Conservation (phyloP, 352 stramenopile species). For the Globisporangium takayamanum region DNA sequence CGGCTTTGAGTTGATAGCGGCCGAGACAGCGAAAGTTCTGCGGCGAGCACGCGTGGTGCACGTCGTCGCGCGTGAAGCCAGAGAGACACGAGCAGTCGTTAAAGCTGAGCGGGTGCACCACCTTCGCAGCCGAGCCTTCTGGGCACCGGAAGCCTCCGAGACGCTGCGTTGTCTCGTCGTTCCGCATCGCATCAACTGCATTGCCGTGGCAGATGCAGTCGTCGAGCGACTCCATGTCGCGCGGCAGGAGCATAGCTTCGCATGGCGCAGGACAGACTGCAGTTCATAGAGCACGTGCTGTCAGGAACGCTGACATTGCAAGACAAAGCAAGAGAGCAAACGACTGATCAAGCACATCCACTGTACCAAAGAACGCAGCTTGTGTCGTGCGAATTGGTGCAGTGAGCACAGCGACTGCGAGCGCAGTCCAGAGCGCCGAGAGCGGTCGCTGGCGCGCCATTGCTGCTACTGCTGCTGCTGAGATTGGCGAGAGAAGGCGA, state of each 20-base stretch:
- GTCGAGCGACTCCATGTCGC: constrained; percentile 74
- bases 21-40: constrained; percentile 48
- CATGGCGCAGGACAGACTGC: constrained; percentile 58
- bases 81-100: constrained; percentile 30
- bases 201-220: constrained; percentile 50
- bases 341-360: no score
- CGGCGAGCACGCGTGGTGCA: constrained; percentile 22
- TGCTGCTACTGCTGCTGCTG: neutral
- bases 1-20: constrained; percentile 44
- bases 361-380: constrained; percentile 34
- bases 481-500: neutral
- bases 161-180: constrained; percentile 4
- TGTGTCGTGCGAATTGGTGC: constrained; percentile 10
- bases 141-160: constrained; percentile 26
- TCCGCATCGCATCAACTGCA: neutral
- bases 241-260: constrained; percentile 67
- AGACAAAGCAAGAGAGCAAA: neutral
- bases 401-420: constrained; percentile 6
- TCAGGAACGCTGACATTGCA: neutral
- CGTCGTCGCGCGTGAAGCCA: constrained; percentile 31
- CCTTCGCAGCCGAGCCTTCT: constrained; percentile 20
- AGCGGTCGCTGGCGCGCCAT: constrained; percentile 20
- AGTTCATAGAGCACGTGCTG: neutral
- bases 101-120: constrained; percentile 32
- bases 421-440: constrained; percentile 4